Evolutionary conservation across 140 eudicot species (phyloP).

Genomic region (Flaveria floridana): DNA sequence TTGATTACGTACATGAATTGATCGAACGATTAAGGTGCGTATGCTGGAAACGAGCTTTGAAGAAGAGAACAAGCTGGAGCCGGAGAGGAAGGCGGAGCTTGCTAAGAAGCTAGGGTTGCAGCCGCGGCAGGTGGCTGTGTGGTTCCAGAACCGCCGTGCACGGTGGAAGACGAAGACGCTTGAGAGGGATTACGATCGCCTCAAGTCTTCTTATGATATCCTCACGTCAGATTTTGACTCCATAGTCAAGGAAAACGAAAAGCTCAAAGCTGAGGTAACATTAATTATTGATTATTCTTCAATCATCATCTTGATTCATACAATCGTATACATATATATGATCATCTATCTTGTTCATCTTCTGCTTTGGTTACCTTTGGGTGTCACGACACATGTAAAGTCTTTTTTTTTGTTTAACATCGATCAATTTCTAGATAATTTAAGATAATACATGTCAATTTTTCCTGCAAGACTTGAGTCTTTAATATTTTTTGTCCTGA

Average conservation of each 20-base stretch:
- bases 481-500: no score
- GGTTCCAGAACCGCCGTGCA: conserved; percentile 99
- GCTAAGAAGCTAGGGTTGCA: conserved; percentile 86
- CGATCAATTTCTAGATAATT: no score
- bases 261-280: conserved; percentile 80
- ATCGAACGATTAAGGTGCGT: conserved; percentile 46
- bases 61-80: conserved; percentile 94
- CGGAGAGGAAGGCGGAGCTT: conserved; percentile 79
- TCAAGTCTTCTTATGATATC: conserved; percentile 61
- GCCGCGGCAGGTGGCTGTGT: conserved; percentile 98
- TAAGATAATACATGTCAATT: no score
- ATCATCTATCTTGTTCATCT: neutral
- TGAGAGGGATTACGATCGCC: conserved; percentile 78
- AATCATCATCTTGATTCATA: neutral
- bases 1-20: neutral
- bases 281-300: neutral
- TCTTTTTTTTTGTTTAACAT: no score
- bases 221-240: conserved; percentile 66
- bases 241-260: conserved; percentile 61
- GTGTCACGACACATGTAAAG: no score
- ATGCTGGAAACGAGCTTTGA: conserved; percentile 92
- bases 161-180: conserved; percentile 94
- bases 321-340: neutral
- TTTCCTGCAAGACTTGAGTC: no score
- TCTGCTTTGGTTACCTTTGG: neutral